These are phyloP conservation scores for Santalum album DNA, from an alignment of 164 flowering plant species.

Conservation along the genomic window DNA sequence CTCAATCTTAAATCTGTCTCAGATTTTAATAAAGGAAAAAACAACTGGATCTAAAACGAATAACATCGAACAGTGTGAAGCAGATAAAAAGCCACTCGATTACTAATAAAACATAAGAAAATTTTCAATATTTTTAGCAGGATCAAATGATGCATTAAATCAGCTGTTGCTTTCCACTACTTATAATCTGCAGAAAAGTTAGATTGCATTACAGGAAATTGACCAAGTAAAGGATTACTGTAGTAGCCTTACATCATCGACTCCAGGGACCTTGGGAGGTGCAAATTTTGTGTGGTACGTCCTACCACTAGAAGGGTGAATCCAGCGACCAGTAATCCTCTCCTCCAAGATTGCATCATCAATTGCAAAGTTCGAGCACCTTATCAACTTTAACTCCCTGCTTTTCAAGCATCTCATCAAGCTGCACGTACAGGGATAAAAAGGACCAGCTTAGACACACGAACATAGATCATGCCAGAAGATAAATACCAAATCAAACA, in stretches of 20 bases:
- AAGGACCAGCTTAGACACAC: constrained; percentile 4
- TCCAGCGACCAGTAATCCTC: constrained; percentile 94
- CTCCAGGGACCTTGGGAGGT: constrained; percentile 80
- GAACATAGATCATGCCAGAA: not conserved
- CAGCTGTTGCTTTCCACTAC: too few relatives aligned
- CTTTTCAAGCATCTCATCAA: constrained; percentile 92
- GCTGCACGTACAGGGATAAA: constrained; percentile 37
- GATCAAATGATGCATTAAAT: too few relatives aligned
- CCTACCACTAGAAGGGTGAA: constrained; percentile 93
- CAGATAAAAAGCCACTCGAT: too few relatives aligned
- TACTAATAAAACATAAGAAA: too few relatives aligned
- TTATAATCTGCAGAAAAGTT: too few relatives aligned
- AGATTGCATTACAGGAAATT: too few relatives aligned
- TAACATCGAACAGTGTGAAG: too few relatives aligned
- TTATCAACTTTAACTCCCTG: constrained; percentile 83
- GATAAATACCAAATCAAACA: not conserved
- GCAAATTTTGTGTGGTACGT: constrained; percentile 91
- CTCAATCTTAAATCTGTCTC: not conserved
- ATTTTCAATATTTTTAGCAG: too few relatives aligned
- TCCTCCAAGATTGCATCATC: constrained; percentile 95
- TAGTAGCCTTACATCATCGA: constrained; percentile 80
- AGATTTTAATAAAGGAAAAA: not conserved
- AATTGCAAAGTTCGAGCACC: constrained; percentile 89
- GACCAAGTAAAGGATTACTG: too few relatives aligned
- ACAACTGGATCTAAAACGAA: too few relatives aligned